Base-by-base conservation (phyloP, 352 stramenopile genomes). In the Pythium dissimile region DNA sequence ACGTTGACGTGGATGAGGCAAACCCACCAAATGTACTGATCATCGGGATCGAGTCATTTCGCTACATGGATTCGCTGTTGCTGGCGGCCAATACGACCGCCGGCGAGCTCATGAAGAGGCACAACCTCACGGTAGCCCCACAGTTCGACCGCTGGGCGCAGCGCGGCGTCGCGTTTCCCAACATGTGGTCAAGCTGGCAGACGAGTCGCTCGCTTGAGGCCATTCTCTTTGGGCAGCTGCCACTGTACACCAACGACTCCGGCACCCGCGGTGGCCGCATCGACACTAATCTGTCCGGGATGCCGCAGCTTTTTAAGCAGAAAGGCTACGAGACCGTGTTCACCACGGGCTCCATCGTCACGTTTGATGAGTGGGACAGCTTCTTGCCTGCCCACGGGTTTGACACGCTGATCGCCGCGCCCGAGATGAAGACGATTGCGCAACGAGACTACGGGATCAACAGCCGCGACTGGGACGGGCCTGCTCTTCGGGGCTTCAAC, bases 201-300 rank as follows among this genome's bases (percentile, higher is more conserved):
- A 85, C 77, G 15, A 88, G 75, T 64, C 72, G 77, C 2, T 84
- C 77, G 0, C 30, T 88, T 0, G 75, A 85, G 49, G 83, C 72
- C 38, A 70, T 84, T 28, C 35, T 84, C 21, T 88, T 74, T 47
- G 77, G 59, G 0, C 75, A 88, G 43, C 34, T 87, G 8, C 63
- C 74, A 5, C 80, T 75, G 39, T 67, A 85, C 30, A 71, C 60
- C 15, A 38, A 56, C 0, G 52, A 81, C 42, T 71, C 71, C 0
- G 77, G 72, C 8, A 79, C 74, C 38, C 68, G 66, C 8, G 49
- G 52, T 5, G 71, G 69, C 15, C 69, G 61, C 30, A 27, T 59
- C 18, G 34, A 61, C 8, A 62, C 74, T 0, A 46, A 76, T 16
- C 44, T 85, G 3, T 44, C 63, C 0, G 77, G 74, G 2, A 57